Base-by-base conservation (phyloP, 306 rosid species). In the Fagus crenata region DNA sequence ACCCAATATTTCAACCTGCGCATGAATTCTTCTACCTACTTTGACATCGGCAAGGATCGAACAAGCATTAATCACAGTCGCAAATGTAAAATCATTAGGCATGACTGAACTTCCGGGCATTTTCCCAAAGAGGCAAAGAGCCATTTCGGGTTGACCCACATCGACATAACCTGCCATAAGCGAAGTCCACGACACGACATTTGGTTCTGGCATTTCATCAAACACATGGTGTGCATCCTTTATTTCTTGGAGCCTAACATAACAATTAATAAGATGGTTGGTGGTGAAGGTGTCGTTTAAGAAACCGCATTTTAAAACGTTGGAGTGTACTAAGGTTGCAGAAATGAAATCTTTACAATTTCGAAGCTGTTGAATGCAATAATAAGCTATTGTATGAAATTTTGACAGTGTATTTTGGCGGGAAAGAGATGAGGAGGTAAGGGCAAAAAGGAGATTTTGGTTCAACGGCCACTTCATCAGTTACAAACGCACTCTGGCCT, bases 111-210 rank as follows among this genome's bases (percentile, higher is more conserved):
- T 86, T 51, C 73, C 78, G 28, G 59, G 75, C 93, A 90, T 89
- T 41, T 84, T 82, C 68, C 40, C 59, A 59, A 91, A 90, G 18
- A 90, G 78, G 6, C 55, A 41, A 54, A 91, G 86, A 67, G 89
- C 83, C 60, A 69, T 68, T 65, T 55, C 51, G 55, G 96, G 93
- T 42, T 63, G 86, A 60, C 77, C 86, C n/a, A 22, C 40, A 31
- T 53, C 37, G 12, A 87, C 64, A 32, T 86, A 90, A 55, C 97
- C 94, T 0, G 90, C 87, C 81, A 93, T 90, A 81, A 93, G 90
- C 1, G 93, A 82, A 72, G 98, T 89, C 90, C 92, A 91, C 4
- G 97, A 89, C 22, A 93, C 97, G 22, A 93, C 92, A 75, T 93
- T 90, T 9, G 74, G 85, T 35, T 60, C 81, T 8, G 82, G 76